Evolutionary conservation across 805 yeast genomes (phyloP), one percentile per base, ranked within the genome.

Genomic region (Cyberlindnera bimundalis): DNA sequence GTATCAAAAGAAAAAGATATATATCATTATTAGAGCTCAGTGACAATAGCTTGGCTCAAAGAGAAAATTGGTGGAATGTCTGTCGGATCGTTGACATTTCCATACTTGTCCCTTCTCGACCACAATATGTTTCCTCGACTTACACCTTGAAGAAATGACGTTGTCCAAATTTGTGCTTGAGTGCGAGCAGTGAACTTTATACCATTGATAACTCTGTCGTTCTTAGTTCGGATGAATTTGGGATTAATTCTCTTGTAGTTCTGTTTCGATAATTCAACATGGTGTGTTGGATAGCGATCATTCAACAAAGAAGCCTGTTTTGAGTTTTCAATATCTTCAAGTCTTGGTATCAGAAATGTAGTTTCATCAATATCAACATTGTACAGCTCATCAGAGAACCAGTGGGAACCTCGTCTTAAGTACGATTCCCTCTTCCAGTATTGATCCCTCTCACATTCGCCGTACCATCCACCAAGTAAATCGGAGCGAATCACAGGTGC

Each of bases 341-440:
- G 14, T 14, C 16, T 14, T 4, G 32, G 29, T 12, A 35, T 26
- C 9, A 28, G 26, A 14, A 33, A 26, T 3, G 32, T 24, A 7
- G 12, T 15, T 2, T 27, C 17, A 14, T 41, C 40, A 21, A 41
- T 16, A 15, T 37, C 38, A 28, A 27, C 29, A 29, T 29, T 26
- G 29, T 20, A 33, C 17, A 15, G 40, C 9, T 28, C 34, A 9
- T 29, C 38, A 6, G 33, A 27, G 11, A 35, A 32, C 40, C 37
- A 35, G n/a, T 29, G 44, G 15, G 44, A 31, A 3, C 44, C 44
- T 28, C 33, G 25, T 15, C 28, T 27, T 17, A 40, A 31, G 19
- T 23, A 40, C 12, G 21, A 14, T 3, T 21, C 37, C 31, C 43
- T 32, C 13, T 18, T 20, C 3, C 14, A 19, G 23, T 16, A 33